These are phyloP conservation scores for Colletotrichum sp. DNA, from an alignment of 2,329 filamentous ascomycete species.

Conservation along the genomic window DNA sequence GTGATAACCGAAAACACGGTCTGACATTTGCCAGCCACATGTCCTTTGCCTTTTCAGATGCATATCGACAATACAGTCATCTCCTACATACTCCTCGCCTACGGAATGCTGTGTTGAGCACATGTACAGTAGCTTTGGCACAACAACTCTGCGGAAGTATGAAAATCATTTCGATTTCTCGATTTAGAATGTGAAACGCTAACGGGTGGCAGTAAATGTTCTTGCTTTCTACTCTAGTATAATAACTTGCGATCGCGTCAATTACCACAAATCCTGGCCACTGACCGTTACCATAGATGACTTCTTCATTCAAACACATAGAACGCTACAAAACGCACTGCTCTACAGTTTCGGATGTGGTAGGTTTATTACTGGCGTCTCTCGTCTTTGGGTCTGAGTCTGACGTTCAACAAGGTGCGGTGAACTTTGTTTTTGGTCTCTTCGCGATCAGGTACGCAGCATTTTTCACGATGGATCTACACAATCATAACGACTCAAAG, in stretches of 20 bases:
- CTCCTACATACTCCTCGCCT: neutral
- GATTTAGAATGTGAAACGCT: too few relatives aligned
- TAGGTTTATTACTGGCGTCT: too few relatives aligned
- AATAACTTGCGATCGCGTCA: too few relatives aligned
- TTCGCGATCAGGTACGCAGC: neutral
- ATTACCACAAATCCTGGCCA: too few relatives aligned
- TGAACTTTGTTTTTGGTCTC: neutral
- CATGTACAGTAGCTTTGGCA: neutral
- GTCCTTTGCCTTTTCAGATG: neutral
- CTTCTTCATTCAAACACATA: neutral
- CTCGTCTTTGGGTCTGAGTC: too few relatives aligned
- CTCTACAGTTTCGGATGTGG: neutral
- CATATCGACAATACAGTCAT: neutral
- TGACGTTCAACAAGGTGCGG: neutral
- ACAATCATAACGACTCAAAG: neutral
- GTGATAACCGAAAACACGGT: neutral
- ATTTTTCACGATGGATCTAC: neutral
- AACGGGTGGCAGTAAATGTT: too few relatives aligned
- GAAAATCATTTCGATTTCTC: too few relatives aligned
- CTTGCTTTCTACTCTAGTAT: neutral
- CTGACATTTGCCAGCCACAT: neutral
- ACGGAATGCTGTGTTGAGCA: neutral
- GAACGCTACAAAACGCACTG: neutral
- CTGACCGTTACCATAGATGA: neutral
- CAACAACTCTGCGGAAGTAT: neutral